Percentiles rank a stretch among this genome's conserved stretches.
Evolutionary conservation across 2,329 filamentous ascomycete species (phyloP).

Genomic region (Meredithiella fracta): DNA sequence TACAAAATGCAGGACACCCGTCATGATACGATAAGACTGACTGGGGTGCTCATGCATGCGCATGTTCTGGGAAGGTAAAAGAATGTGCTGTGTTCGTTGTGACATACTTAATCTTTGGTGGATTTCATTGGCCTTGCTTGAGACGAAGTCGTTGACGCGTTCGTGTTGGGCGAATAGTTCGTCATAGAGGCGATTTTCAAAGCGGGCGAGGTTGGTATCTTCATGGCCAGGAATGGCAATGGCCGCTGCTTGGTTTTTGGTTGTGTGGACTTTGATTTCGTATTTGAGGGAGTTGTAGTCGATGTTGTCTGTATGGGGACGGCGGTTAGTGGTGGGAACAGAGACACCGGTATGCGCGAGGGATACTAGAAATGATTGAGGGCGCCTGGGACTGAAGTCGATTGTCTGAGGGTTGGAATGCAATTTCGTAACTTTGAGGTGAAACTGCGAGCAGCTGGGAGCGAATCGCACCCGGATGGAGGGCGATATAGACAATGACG

Average conservation of each 20-base stretch:
- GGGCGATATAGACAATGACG: not conserved
- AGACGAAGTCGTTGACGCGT: conserved; percentile 61
- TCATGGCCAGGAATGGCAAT: conserved; percentile 59
- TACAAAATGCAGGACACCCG: not conserved
- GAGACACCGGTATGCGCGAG: too few relatives aligned
- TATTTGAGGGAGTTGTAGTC: conserved; percentile 80
- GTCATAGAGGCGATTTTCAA: conserved; percentile 54
- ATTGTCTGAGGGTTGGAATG: too few relatives aligned
- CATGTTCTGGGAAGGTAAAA: not conserved
- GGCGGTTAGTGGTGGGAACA: not conserved
- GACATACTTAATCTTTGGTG: conserved; percentile 47
- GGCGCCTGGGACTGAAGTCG: too few relatives aligned
- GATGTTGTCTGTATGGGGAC: conserved; percentile 52
- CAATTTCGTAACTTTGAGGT: not conserved
- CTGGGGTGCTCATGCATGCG: not conserved
- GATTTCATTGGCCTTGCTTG: conserved; percentile 67
- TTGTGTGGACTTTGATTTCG: conserved; percentile 67
- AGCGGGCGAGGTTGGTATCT: conserved; percentile 40
- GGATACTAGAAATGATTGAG: too few relatives aligned
- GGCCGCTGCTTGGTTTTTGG: conserved; percentile 49
- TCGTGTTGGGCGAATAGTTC: conserved; percentile 62
- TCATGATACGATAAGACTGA: not conserved
- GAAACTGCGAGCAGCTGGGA: not conserved
- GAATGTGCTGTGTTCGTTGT: not conserved
- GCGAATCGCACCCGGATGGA: not conserved